Percentiles rank a stretch among this genome's conserved stretches.
These are phyloP conservation scores for Boletus eberwhitei DNA, from an alignment of 768 basidiomycete genomes.

Conservation along the genomic window DNA sequence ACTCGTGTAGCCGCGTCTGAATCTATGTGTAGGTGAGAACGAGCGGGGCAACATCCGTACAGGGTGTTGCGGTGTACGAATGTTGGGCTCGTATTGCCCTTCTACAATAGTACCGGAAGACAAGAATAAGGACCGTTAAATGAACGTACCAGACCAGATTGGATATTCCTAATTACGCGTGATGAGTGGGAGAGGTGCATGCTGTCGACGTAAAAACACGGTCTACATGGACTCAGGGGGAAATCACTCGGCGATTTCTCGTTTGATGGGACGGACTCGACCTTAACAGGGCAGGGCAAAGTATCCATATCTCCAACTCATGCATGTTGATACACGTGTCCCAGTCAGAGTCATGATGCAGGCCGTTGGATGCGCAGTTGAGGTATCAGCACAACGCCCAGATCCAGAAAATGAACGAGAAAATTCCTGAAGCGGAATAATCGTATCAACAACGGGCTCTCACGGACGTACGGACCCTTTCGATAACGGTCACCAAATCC, in stretches of 20 bases:
- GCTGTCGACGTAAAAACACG: slow-evolving; percentile 28
- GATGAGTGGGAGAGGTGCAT: slow-evolving; percentile 12
- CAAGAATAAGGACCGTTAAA: slow-evolving; percentile 4
- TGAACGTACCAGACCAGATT: slow-evolving; percentile 15
- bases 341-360: slow-evolving; percentile 4
- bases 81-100: slow-evolving; percentile 2
- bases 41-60: slow-evolving; percentile 3
- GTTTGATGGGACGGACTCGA: slow-evolving; percentile 14
- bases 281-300: slow-evolving; percentile 7
- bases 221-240: slow-evolving; percentile 18
- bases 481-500: slow-evolving; percentile 18
- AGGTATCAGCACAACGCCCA: slow-evolving; percentile 19
- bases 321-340: slow-evolving; percentile 28
- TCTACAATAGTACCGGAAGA: slow-evolving; percentile 5
- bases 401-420: slow-evolving; percentile 20
- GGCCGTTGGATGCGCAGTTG: slow-evolving; percentile 10
- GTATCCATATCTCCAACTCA: slow-evolving; percentile 3
- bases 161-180: slow-evolving; percentile 20
- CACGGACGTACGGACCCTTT: slow-evolving; percentile 25
- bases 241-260: slow-evolving; percentile 11
- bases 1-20: background rate
- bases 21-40: slow-evolving; percentile 11
- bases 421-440: slow-evolving; percentile 18
- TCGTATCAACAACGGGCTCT: slow-evolving; percentile 21
- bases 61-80: slow-evolving; percentile 3